Percentiles rank a stretch among this genome's conserved stretches.
phyloP scores from a whole-genome alignment of 176 grass and related monocot species.

The Olyra latifolia region DNA sequence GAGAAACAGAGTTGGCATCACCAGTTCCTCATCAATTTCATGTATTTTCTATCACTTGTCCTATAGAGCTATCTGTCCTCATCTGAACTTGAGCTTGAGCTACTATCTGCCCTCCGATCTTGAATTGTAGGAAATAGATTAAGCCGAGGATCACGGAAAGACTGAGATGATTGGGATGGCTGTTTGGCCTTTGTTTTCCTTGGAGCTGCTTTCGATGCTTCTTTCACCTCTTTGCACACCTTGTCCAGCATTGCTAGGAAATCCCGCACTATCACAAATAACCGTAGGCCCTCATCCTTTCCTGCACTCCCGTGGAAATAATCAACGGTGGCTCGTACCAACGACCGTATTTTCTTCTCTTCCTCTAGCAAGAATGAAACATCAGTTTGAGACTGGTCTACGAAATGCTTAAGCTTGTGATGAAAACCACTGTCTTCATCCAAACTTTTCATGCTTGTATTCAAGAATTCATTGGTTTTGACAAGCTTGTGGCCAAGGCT shows the following conservation, averaged over 20 bases:
- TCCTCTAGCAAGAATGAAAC: slow-evolving; percentile 55
- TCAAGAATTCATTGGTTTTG: slow-evolving; percentile 80
- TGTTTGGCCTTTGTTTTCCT: slow-evolving; percentile 36
- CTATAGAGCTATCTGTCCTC: slow-evolving; percentile 30
- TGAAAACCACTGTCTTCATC: slow-evolving; percentile 81
- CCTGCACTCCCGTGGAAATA: slow-evolving; percentile 77
- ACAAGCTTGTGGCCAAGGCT: slow-evolving; percentile 56
- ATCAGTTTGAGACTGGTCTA: slow-evolving; percentile 50
- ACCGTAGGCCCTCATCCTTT: slow-evolving; percentile 78
- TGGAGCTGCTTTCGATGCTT: slow-evolving; percentile 44
- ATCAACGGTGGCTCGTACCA: slow-evolving; percentile 59
- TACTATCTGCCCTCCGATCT: slow-evolving; percentile 50
- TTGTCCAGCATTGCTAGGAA: slow-evolving; percentile 80
- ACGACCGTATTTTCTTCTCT: slow-evolving; percentile 72
- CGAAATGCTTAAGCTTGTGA: slow-evolving; percentile 52
- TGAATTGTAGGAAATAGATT: slow-evolving; percentile 67
- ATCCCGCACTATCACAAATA: slow-evolving; percentile 82
- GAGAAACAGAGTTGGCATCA: neutral
- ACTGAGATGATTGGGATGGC: slow-evolving; percentile 11
- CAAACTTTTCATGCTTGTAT: slow-evolving; percentile 62
- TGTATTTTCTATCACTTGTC: neutral
- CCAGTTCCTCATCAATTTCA: neutral
- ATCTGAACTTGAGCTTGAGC: slow-evolving; percentile 54
- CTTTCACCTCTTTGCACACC: slow-evolving; percentile 81
- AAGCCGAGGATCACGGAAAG: slow-evolving; percentile 47